Evolutionary conservation across 169 alveolate species (phyloP).

Genomic region (Plasmodium cynomolgi): DNA sequence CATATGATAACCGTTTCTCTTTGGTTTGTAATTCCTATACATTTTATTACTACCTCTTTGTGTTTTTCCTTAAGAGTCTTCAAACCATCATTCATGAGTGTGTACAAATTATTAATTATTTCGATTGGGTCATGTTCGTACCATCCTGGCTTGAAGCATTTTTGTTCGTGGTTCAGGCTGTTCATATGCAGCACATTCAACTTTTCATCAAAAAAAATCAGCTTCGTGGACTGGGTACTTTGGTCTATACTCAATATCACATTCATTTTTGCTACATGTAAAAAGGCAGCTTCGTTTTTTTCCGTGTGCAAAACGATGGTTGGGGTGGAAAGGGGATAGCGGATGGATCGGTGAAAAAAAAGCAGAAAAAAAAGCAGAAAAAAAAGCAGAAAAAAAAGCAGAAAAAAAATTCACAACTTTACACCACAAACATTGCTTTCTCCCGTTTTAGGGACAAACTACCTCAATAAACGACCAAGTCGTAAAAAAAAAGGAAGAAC

Average conservation of each 20-base stretch:
- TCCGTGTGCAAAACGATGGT: not conserved
- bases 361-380: not conserved
- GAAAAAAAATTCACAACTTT: not conserved
- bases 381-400: not conserved
- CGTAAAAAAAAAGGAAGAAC: not conserved
- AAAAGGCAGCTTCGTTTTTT: not conserved
- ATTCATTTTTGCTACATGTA: conserved; percentile 32
- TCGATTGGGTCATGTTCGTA: conserved; percentile 88
- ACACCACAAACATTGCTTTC: not conserved
- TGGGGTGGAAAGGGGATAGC: not conserved
- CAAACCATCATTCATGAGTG: conserved; percentile 83
- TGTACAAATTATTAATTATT: conserved; percentile 80
- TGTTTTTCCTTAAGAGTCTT: conserved; percentile 67
- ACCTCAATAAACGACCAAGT: not conserved
- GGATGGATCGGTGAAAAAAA: not conserved
- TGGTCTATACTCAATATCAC: conserved; percentile 85
- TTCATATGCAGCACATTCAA: conserved; percentile 75
- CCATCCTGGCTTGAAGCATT: conserved; percentile 88
- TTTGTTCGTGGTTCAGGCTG: conserved; percentile 80
- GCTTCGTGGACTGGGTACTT: conserved; percentile 91
- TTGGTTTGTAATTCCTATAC: conserved; percentile 90
- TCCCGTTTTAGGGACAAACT: not conserved
- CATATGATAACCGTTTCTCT: conserved; percentile 91
- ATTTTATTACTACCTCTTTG: conserved; percentile 69
- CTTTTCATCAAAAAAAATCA: conserved; percentile 82